Evolutionary conservation across 2,329 filamentous ascomycete genomes (phyloP), one percentile per base, ranked within the genome.

Genomic region (Ophiognomonia clavigignenti-juglandacearum): DNA sequence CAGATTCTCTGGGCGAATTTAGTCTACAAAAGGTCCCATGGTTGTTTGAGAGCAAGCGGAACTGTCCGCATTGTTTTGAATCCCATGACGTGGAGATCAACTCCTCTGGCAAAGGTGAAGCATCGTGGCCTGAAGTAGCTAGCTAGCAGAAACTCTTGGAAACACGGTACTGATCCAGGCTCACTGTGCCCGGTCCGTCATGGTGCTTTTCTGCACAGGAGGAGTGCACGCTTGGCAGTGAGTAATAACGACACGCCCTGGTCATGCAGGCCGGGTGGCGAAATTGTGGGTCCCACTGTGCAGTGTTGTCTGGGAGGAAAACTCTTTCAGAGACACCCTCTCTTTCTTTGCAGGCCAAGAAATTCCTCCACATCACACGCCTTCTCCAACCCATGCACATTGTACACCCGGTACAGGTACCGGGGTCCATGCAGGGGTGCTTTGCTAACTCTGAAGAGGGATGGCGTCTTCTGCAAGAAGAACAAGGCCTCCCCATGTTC

Each of bases 401-500:
- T n/a, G n/a, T n/a, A n/a, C n/a, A n/a, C n/a, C n/a, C n/a, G n/a
- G n/a, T n/a, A 19, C 24, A 35, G 32, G 32, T 35, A 26, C 39
- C 45, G 41, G 42, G 49, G 32, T 49, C 11, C 34, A 18, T 42
- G 39, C 39, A 35, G 32, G 32, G 32, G n/a, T 41, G 45, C 41
- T 27, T 8, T 23, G 22, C 46, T 49, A 48, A 26, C 16, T 10
- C 27, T 14, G 13, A 39, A 31, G 14, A 24, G 45, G 49, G 1
- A 38, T 48, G 26, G 49, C 18, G 22, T 18, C 22, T 11, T 31
- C 27, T 51, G 42, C 45, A 37, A 3, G 31, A 50, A 32, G 45
- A 51, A 45, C 49, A 51, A 45, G 49, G 49, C 45, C 41, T 45
- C 49, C 49, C 49, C 49, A 34, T 45, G 26, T 39, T 7, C 6